phyloP scores from a whole-genome alignment of 257 asterid species.

The Ajuga chamaepitys region DNA sequence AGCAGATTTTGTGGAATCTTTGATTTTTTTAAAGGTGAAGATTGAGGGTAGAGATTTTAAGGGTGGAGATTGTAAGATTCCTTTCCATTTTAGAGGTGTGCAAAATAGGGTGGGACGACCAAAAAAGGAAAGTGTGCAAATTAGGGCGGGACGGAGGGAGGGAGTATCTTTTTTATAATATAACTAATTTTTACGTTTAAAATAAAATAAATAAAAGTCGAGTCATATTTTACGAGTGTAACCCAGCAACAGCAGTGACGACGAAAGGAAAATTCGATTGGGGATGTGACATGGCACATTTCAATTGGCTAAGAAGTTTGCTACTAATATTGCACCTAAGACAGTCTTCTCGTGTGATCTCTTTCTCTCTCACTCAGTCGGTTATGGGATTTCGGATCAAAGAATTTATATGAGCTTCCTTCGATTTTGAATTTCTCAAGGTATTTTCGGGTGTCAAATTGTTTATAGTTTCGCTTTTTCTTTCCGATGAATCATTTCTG shows the following conservation, averaged over 20 bases:
- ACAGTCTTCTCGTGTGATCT: slow-evolving; percentile 8
- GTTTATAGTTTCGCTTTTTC: not conserved
- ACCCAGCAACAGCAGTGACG: not conserved
- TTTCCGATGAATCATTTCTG: not conserved
- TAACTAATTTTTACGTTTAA: too few relatives aligned
- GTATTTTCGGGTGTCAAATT: slow-evolving; percentile 5
- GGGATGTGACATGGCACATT: slow-evolving; percentile 18
- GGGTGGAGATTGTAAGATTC: too few relatives aligned
- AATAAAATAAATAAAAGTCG: too few relatives aligned
- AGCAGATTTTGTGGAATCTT: too few relatives aligned
- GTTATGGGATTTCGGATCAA: slow-evolving; percentile 34
- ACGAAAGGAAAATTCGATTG: slow-evolving; percentile 6
- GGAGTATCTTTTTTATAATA: too few relatives aligned
- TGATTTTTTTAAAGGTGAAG: too few relatives aligned
- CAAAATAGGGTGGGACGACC: too few relatives aligned
- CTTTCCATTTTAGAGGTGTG: too few relatives aligned
- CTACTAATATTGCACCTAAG: slow-evolving; percentile 4
- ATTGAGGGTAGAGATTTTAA: too few relatives aligned
- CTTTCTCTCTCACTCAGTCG: slow-evolving; percentile 26
- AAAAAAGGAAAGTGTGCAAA: too few relatives aligned
- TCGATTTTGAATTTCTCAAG: not conserved
- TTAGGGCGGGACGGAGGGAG: too few relatives aligned
- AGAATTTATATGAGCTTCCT: not conserved
- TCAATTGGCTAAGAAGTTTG: slow-evolving; percentile 19
- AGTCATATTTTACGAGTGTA: too few relatives aligned